A percentile compares a stretch with the other conserved stretches of the same genome.
Conservation (phyloP, 2,329 filamentous ascomycete genomes). For the Colletotrichum liriopes region DNA sequence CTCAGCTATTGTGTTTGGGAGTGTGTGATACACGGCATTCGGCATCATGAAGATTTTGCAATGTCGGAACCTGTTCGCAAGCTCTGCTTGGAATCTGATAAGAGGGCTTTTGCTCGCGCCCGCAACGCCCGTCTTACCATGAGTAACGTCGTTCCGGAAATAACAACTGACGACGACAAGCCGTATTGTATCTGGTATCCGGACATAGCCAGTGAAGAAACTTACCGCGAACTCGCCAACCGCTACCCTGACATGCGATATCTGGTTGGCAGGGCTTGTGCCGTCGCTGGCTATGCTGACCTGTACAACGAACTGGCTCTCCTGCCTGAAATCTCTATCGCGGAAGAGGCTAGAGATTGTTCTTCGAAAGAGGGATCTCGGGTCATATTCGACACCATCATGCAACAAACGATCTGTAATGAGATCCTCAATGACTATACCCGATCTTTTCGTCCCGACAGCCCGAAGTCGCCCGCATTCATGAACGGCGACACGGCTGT, state of each 20-base stretch:
- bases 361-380: conserved; percentile 13
- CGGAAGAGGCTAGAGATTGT: conserved; percentile 55
- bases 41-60: background rate
- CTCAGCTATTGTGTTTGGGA: background rate
- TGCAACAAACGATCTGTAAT: background rate
- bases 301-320: conserved; percentile 54
- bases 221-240: conserved; percentile 51
- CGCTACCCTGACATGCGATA: conserved; percentile 55
- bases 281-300: conserved; percentile 53
- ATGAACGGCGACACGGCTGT: conserved; percentile 1
- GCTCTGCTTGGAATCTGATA: background rate
- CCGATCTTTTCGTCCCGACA: background rate
- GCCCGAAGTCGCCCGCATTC: background rate
- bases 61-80: background rate
- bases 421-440: conserved; percentile 56
- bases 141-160: conserved; percentile 45
- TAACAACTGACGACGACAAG: conserved; percentile 39
- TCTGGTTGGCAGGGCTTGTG: conserved; percentile 56
- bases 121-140: conserved; percentile 46
- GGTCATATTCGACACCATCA: conserved; percentile 47
- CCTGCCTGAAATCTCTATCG: conserved; percentile 53
- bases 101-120: conserved; percentile 10
- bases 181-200: conserved; percentile 61
- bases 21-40: background rate
- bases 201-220: conserved; percentile 54